Base-by-base conservation (phyloP, 495 filamentous ascomycete genomes). In the Penicillium nucicola region DNA sequence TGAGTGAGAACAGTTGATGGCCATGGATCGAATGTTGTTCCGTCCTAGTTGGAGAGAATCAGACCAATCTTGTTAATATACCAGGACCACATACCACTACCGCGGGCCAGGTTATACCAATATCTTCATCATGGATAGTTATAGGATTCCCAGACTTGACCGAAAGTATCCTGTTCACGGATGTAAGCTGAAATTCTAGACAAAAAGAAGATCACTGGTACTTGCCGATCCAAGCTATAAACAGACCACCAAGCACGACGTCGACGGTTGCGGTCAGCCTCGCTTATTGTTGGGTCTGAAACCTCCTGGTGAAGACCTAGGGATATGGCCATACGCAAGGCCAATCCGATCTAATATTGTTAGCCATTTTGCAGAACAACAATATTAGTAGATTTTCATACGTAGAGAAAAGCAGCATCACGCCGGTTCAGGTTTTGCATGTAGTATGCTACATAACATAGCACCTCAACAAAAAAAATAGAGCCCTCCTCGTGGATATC, bases 241-340 rank as follows among this genome's bases (percentile, higher is more conserved):
- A 78, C 69, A 28, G 72, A 77, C 77, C 76, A 80, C 76, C 76
- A 80, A 2, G 75, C 68, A 19, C 75, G 67, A 7, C 75, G 67
- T 9, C 77, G 70, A 42, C 71, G 71, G 31, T 77, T 75, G 15
- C 71, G 63, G 19, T 66, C 68, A 13, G 52, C 52, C 19, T 68
- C 62, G 40, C 57, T 63, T 20, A 71, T 64, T 13, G 46, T 47
- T 12, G 54, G 53, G n/a, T 67, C 55, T 3, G 58, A 65, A 2
- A 75, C 72, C 41, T 78, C 75, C 36, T 78, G 72, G 35, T 80
- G 76, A 31, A 80, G 67, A 3, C 76, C 76, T 0, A 80, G 60
- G 6, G 69, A 75, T 40, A 80, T 77, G 3, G 75, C 74, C 70
- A 79, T 77, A 20, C 76, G 73, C 12, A 78, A 51, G 14, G 76